Base-by-base conservation (phyloP, 108 stramenopile species). In the Cyclotella atomus region DNA sequence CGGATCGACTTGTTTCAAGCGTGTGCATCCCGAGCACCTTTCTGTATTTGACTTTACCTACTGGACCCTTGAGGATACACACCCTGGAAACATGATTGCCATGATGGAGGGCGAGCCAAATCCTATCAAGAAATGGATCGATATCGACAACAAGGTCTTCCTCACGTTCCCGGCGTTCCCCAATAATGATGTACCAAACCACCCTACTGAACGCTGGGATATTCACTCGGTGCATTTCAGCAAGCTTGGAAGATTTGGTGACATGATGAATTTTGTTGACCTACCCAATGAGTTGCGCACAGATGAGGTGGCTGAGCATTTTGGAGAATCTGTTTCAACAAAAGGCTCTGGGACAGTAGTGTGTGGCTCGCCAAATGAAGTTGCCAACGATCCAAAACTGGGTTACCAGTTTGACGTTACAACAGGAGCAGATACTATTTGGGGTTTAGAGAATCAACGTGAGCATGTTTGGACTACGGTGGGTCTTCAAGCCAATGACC, bases 331-430 rank as follows among this genome's bases (percentile, higher is more conserved):
- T 20, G 44, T 34, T 34, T 72, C 10, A 17, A 50, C 57, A 71
- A 54, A 7, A 29, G 83, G 63, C n/a, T 53, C 57, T 4, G 71
- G 65, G 6, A 66, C 59, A 35, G 15, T 91, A 2, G 77, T 86
- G 1, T 91, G 89, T 67, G 89, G 89, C n/a, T 88, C 87, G 41
- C 85, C 84, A 0, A 64, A 57, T 49, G 90, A 91, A 71, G 76
- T 71, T 17, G 77, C 83, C 19, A 91, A 84, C 54, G 81, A 87
- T 24, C 77, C 75, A 35, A 72, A n/a, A 0, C 59, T 54, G 19
- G 60, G 71, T 19, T 28, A 79, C 29, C 35, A 70, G 33, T 82
- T 64, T 59, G 71, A 66, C 25, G 68, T 54, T 27, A 43, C 44
- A 57, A 65, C 52, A 23, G 70, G 52, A 24, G 61, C 44, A 69